Evolutionary conservation across 78 protist genomes (phyloP), one percentile per base, ranked within the genome.

Genomic region (Dictyostelium citrinum): DNA sequence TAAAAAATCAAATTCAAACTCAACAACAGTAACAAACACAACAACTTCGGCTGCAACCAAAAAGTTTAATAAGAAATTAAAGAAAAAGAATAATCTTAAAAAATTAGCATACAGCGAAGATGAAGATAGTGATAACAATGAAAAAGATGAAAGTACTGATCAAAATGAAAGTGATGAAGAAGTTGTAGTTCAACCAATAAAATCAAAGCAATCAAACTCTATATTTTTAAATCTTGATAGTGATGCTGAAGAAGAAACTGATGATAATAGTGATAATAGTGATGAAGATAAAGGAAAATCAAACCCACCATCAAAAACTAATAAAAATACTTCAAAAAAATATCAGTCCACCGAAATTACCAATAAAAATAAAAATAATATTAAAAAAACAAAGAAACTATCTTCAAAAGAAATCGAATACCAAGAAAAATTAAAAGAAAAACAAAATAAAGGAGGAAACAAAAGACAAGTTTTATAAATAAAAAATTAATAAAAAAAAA

Each of bases 361-460:
- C 14, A 49, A 83, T 12, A 45, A 41, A n/a, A 43, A 75, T 20
- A 71, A 72, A 9, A 72, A 72, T 20, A 37, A 72, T 72, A 17
- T 3, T 3, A 74, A 39, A n/a, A 16, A 43, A 39, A 35, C 9
- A 24, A 70, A 70, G 46, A 84, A 84, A 60, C 5, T 75, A 55
- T 58, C 78, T 9, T 43, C 78, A 4, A 84, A 77, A 29, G 92
- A 82, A 22, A 24, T 43, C 5, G 92, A 74, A 12, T 86, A 86
- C 45, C 84, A 74, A 61, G 92, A 86, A 31, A 51, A 60, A 76
- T 77, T 86, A 64, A 41, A 17, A 77, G 92, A 86, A 70, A 86
- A 86, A 64, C 92, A 86, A 61, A 77, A 43, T 10, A 86, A 86
- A 64, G 92, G 92, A 41, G 92, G 92, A 16, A 86, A 86, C 10